phyloP scores from a whole-genome alignment of 148 eudicot genomes.

The Heliosperma pusillum region DNA sequence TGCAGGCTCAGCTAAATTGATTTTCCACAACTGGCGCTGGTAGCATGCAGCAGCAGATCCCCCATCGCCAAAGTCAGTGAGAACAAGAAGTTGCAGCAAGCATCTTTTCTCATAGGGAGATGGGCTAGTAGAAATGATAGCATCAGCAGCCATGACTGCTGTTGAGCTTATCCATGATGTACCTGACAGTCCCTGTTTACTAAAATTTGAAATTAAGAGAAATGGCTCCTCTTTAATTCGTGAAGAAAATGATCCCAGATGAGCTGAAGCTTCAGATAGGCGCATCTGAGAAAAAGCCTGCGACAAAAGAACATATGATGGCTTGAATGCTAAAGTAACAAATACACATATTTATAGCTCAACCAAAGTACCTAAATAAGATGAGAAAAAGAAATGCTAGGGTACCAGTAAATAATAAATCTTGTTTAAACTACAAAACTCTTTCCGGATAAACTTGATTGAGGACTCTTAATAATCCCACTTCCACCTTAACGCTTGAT shows the following conservation, averaged over 20 bases:
- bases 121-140: slow-evolving; percentile 77
- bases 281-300: slow-evolving; percentile 99
- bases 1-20: slow-evolving; percentile 85
- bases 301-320: slow-evolving; percentile 1
- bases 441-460: slow-evolving; percentile 7
- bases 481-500: background rate
- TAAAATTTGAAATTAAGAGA: slow-evolving; percentile 31
- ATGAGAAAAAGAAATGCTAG: background rate
- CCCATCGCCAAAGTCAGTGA: slow-evolving; percentile 86
- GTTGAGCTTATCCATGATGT: slow-evolving; percentile 73
- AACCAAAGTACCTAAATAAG: background rate
- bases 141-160: slow-evolving; percentile 86
- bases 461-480: background rate
- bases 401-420: background rate
- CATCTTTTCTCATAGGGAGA: slow-evolving; percentile 94
- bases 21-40: slow-evolving; percentile 83
- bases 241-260: slow-evolving; percentile 79
- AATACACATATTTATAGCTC: background rate
- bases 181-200: slow-evolving; percentile 46
- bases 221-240: slow-evolving; percentile 75
- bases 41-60: slow-evolving; percentile 67
- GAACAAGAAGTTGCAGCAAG: slow-evolving; percentile 77
- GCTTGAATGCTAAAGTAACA: background rate
- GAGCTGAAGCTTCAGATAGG: slow-evolving; percentile 88
- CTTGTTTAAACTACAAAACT: background rate